Evolutionary conservation across 2,329 filamentous ascomycete genomes (phyloP), one percentile per base, ranked within the genome.

Genomic region (Trichophaea hybrida): DNA sequence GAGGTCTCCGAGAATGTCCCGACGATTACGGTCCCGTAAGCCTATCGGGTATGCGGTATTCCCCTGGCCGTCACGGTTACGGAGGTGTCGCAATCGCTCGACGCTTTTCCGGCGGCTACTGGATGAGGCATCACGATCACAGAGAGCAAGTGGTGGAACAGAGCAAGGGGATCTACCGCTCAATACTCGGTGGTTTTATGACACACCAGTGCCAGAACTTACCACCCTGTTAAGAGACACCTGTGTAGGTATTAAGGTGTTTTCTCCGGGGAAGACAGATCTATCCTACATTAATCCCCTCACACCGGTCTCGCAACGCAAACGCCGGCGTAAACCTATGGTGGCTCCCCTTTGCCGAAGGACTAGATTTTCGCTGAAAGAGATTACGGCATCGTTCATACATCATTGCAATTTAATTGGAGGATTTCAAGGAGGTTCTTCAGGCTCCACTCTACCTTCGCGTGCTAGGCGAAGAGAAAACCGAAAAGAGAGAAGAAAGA

Each of bases 381-480:
- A 61, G 3, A 61, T 64, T n/a, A 61, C 53, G 10, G 57, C 60
- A 46, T n/a, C 24, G 6, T 59, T 57, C 24, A 44, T 64, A 7
- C 58, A 55, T 33, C 32, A 60, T 33, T 58, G 49, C 34, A 40
- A 17, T 52, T 17, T 31, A 7, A n/a, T 34, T 38, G 15, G 34
- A 17, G 17, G 56, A 17, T 37, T 40, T 31, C 15, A 13, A 15
- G 53, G 53, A 1, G 6, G 32, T 24, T 46, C 10, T 13, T 6
- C 40, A 46, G n/a, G 13, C 17, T 12, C 40, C 40, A 13, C 6
- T 17, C n/a, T 6, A 40, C 24, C 13, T n/a, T 46, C 10, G 10
- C 17, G 40, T 13, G 40, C 1, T 24, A 24, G 38, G 12, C 12
- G 38, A 43, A 12, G 38, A 15, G 15, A 24, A 24, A 24, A 24